Evolutionary conservation across 2,329 filamentous ascomycete genomes (phyloP).

Genomic region (Pezicula carpinea): DNA sequence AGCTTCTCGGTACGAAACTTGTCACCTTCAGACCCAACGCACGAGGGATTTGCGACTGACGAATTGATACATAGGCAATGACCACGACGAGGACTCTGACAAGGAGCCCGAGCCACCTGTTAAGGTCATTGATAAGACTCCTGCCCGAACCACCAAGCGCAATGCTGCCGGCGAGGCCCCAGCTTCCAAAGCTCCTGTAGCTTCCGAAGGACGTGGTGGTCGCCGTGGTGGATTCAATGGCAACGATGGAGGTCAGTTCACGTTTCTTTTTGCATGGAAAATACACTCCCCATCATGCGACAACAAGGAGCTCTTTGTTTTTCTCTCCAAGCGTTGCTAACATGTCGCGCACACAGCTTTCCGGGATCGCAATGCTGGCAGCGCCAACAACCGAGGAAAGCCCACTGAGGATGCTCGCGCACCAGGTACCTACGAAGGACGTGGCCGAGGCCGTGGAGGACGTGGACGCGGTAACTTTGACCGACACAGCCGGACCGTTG

Average conservation of each 20-base stretch:
- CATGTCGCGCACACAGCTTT: conserved; percentile 55
- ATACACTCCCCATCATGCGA: neutral
- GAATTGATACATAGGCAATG: conserved; percentile 41
- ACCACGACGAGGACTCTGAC: conserved; percentile 63
- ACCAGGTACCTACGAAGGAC: conserved; percentile 57
- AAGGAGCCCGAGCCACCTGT: conserved; percentile 72
- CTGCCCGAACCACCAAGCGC: conserved; percentile 72
- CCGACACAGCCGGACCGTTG: conserved; percentile 31
- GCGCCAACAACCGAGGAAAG: conserved; percentile 76
- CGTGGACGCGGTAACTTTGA: conserved; percentile 25
- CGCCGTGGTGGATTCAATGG: conserved; percentile 58
- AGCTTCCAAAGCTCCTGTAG: conserved; percentile 26
- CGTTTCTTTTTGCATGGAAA: conserved; percentile 4
- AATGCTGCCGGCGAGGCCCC: conserved; percentile 75
- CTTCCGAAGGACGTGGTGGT: conserved; percentile 20
- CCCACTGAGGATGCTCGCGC: conserved; percentile 62
- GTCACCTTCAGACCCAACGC: conserved; percentile 11
- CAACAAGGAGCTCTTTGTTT: neutral
- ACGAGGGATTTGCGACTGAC: conserved; percentile 24
- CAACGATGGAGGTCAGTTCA: conserved; percentile 79
- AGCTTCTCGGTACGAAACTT: conserved; percentile 80
- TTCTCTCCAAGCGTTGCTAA: conserved; percentile 9
- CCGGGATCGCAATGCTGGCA: conserved; percentile 81
- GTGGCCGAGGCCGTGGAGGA: conserved; percentile 37
- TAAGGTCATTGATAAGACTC: conserved; percentile 84